Evolutionary conservation across 768 basidiomycete species (phyloP), one percentile per base, ranked within the genome.

Genomic region (Lactifluus rugatus): DNA sequence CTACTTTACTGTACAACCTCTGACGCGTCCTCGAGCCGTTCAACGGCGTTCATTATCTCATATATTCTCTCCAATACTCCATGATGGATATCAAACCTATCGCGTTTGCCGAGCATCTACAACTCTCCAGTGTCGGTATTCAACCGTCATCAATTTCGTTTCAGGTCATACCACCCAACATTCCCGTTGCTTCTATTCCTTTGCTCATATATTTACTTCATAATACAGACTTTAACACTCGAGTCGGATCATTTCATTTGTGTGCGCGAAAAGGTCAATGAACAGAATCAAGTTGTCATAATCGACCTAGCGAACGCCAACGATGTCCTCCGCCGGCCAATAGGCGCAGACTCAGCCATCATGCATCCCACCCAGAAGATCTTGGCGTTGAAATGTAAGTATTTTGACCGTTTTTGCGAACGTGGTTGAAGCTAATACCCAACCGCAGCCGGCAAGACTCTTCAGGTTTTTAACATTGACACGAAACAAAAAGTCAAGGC

Each of bases 171-270:
- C 73, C 19, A 56, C 32, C 53, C 36, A 28, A 4, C 45, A 21
- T 52, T 21, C 48, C 41, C 37, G n/a, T 34, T n/a, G 51, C n/a
- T n/a, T n/a, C n/a, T n/a, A 42, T 53, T 58, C 28, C 47, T 4
- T 48, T 21, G 10, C 49, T 56, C 25, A 51, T 44, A 42, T 36
- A 7, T 47, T 44, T 7, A 48, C 19, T 31, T 9, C 32, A 26
- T 37, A 45, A 34, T 48, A 25, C 63, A 93, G 91, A 92, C 88
- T 25, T 75, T 98, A 65, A 97, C 96, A 5, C 79, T 99, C 64
- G 93, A 98, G 75, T 95, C 92, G 64, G 96, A 99, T 78, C 89
- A 91, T 71, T 99, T 90, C 74, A 96, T 99, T 66, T 98, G 96
- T 71, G 84, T 98, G 61, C 89, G 95, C 56, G 95, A 98, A 77